A percentile compares a stretch with the other conserved stretches of the same genome.
Conservation (phyloP, 108 stramenopile genomes). For the Skeletonema potamos region DNA sequence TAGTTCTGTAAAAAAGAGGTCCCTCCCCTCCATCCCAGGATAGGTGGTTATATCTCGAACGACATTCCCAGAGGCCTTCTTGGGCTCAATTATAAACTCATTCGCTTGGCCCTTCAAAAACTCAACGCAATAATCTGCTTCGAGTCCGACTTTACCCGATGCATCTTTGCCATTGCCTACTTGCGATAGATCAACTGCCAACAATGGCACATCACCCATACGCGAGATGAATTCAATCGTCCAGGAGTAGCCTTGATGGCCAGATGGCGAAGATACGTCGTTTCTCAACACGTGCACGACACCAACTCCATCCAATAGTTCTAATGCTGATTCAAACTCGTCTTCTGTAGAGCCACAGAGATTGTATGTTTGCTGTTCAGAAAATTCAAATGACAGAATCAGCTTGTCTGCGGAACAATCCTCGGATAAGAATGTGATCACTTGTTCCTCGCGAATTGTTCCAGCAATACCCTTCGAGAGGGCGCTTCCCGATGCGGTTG, state of each 20-base stretch:
- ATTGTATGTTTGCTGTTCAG: conserved; percentile 29
- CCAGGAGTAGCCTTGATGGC: conserved; percentile 51
- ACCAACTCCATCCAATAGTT: conserved; percentile 27
- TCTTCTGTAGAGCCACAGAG: conserved; percentile 45
- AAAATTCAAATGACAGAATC: conserved; percentile 31
- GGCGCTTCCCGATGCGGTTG: conserved; percentile 72
- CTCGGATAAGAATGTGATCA: conserved; percentile 33
- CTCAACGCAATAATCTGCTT: conserved; percentile 41
- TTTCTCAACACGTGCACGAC: conserved; percentile 64
- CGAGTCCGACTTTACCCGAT: conserved; percentile 20
- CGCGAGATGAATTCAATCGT: conserved; percentile 66
- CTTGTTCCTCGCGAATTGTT: conserved; percentile 76
- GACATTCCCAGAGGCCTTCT: conserved; percentile 66
- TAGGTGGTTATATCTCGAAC: conserved; percentile 62
- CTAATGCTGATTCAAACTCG: conserved; percentile 36
- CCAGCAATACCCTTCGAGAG: conserved; percentile 76
- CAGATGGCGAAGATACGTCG: conserved; percentile 24
- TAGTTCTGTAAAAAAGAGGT: conserved; percentile 83
- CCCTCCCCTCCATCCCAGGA: conserved; percentile 62
- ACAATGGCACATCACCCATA: conserved; percentile 63
- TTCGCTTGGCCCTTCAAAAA: conserved; percentile 74
- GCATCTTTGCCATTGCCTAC: conserved; percentile 50
- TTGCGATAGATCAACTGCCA: conserved; percentile 34
- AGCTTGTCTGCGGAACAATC: conserved; percentile 35
- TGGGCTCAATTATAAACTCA: conserved; percentile 83